Conservation (phyloP, 345 rosid species). For the Aurinia saxatilis region DNA sequence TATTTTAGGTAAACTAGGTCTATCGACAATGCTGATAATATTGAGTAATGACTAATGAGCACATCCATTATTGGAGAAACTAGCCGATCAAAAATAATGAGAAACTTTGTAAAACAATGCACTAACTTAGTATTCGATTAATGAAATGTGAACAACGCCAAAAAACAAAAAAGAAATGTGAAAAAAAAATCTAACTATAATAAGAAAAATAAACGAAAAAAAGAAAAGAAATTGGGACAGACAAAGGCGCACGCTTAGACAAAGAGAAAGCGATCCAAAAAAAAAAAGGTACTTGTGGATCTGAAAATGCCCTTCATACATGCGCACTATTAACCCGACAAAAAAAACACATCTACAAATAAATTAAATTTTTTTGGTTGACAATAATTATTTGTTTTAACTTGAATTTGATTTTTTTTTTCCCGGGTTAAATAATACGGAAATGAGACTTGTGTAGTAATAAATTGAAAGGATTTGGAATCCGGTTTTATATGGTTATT, state of each 20-base stretch:
- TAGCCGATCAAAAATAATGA: neutral
- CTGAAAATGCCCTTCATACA: conserved; percentile 26
- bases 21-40: neutral
- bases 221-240: conserved; percentile 7
- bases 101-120: neutral
- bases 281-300: conserved; percentile 18
- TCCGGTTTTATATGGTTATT: neutral
- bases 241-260: conserved; percentile 28
- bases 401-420: too few species aligned
- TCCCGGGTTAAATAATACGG: too few species aligned
- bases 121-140: neutral
- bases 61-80: neutral
- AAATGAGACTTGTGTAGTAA: too few species aligned
- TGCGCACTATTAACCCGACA: conserved; percentile 22
- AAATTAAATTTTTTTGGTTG: neutral
- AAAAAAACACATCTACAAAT: neutral
- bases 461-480: neutral
- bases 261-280: conserved; percentile 19
- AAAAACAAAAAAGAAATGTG: neutral
- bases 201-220: neutral
- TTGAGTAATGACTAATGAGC: neutral
- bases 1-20: neutral
- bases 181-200: neutral
- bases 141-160: neutral
- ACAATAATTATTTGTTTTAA: too few species aligned